Evolutionary conservation across 805 yeast genomes (phyloP).

Genomic region (Gaillardinia entomophila): DNA sequence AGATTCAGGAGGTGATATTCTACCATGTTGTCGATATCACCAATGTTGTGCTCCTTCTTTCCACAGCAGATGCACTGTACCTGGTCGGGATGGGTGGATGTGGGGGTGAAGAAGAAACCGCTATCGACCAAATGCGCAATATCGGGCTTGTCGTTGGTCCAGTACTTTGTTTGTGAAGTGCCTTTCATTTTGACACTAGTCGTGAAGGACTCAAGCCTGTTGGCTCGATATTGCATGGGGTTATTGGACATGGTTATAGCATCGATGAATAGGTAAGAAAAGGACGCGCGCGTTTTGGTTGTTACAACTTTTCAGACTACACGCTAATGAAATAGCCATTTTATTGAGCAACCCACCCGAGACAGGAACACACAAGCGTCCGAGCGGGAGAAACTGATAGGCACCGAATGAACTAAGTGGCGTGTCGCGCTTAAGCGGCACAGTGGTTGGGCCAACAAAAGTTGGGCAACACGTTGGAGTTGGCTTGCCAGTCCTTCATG

Average conservation of each 20-base stretch:
- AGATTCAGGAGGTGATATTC: constrained; percentile 12
- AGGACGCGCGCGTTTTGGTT: too few relatives aligned
- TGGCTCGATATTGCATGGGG: constrained; percentile 14
- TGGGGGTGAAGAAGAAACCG: constrained; percentile 60
- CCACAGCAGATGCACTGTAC: constrained; percentile 57
- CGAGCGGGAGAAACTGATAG: constrained; percentile 5
- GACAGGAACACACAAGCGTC: too few relatives aligned
- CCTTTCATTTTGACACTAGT: constrained; percentile 10
- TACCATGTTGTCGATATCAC: constrained; percentile 10
- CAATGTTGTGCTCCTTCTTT: constrained; percentile 21
- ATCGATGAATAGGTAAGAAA: too few relatives aligned
- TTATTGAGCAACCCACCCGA: too few relatives aligned
- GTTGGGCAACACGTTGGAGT: constrained; percentile 5
- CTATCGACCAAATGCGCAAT: constrained; percentile 38
- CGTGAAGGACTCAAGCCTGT: constrained; percentile 16
- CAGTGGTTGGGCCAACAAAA: constrained; percentile 6
- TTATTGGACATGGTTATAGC: constrained; percentile 1
- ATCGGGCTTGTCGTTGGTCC: constrained; percentile 14
- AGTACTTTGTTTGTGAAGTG: constrained; percentile 9
- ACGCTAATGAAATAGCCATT: too few relatives aligned
- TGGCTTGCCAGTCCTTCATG: constrained; percentile 4
- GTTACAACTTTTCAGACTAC: too few relatives aligned
- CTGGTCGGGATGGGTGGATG: constrained; percentile 39
- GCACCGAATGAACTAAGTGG: background rate
- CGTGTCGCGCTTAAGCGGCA: background rate